A percentile compares a stretch with the other conserved stretches of the same genome.
These are phyloP conservation scores for Monsonia emarginata DNA, from an alignment of 441 rosid genomes.

Conservation along the genomic window DNA sequence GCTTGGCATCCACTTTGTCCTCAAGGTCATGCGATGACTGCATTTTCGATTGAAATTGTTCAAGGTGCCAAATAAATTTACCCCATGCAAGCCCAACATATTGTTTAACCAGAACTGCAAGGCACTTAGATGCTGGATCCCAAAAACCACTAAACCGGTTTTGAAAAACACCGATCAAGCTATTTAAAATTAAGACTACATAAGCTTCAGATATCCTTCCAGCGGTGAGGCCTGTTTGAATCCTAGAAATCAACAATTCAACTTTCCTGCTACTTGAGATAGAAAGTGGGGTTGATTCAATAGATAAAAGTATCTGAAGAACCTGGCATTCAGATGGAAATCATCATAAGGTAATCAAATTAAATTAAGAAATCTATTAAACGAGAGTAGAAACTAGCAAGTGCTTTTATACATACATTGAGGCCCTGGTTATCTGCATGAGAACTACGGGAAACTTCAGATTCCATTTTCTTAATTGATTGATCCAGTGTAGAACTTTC, in stretches of 20 bases:
- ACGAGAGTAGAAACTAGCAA: conserved; percentile 3
- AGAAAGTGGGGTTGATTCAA: conserved; percentile 62
- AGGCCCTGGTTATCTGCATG: conserved; percentile 20
- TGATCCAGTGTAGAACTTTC: conserved; percentile 29
- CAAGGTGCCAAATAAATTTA: conserved; percentile 44
- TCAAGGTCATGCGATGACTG: conserved; percentile 27
- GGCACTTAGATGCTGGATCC: conserved; percentile 68
- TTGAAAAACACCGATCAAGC: conserved; percentile 65
- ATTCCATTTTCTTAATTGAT: conserved; percentile 40
- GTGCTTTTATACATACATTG: conserved; percentile 39
- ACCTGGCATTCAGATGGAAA: conserved; percentile 45
- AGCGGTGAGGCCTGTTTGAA: conserved; percentile 55
- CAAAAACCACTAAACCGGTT: conserved; percentile 58
- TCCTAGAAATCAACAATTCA: conserved; percentile 41
- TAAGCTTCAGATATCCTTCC: conserved; percentile 57
- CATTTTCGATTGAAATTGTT: conserved; percentile 35
- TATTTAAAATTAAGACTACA: conserved; percentile 54
- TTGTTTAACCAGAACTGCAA: conserved; percentile 49
- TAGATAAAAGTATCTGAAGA: conserved; percentile 48
- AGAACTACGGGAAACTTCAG: conserved; percentile 32
- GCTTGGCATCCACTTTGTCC: conserved; percentile 26
- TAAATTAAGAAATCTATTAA: not conserved
- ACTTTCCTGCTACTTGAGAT: conserved; percentile 57
- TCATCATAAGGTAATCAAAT: conserved; percentile 7
- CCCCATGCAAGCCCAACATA: conserved; percentile 54